Evolutionary conservation across 2,329 filamentous ascomycete species (phyloP), one percentile per base, ranked within the genome.

Genomic region (Botrytis pseudocinerea): DNA sequence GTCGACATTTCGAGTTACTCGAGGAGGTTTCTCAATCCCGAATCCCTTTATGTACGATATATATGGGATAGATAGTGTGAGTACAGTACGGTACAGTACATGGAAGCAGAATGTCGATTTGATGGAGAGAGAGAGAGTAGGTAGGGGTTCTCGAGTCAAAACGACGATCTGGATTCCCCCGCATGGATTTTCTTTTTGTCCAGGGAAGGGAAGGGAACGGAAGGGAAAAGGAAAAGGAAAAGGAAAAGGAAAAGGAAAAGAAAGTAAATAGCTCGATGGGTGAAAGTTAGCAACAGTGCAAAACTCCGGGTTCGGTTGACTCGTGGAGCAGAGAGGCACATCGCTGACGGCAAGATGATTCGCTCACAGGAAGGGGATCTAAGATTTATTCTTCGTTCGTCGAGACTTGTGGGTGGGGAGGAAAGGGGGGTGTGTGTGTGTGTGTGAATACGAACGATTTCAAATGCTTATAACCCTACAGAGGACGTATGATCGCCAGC

Each of bases 101-200:
- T 5, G n/a, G 10, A 18, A 62, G 60, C 42, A 4, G 14, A 28
- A 62, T 62, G 28, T 28, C 25, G 7, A 38, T 38, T 38, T 38
- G 5, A 38, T 38, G 35, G 35, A 38, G 32, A 32, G 32, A 32
- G 32, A 32, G 32, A 32, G 32, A 42, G 25, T 62, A 42, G 60
- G 25, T 62, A 42, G 60, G 60, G 35, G 60, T 42, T 42, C 38
- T 62, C 38, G 35, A 42, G 14, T 62, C 60, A 3, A 54, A 54
- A 54, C 14, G 25, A 62, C 5, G 38, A 62, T 62, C 61, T 63
- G 40, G 61, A 63, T 63, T 63, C 16, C 61, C 61, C 61, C 61
- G 61, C 40, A 63, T 32, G 6, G 14, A 14, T 28, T 42, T 42
- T 62, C 60, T 42, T 28, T 62, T 38, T 35, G 35, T 35, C 35